Conservation (phyloP, 2,329 filamentous ascomycete species). For the Neonectria ditissima region DNA sequence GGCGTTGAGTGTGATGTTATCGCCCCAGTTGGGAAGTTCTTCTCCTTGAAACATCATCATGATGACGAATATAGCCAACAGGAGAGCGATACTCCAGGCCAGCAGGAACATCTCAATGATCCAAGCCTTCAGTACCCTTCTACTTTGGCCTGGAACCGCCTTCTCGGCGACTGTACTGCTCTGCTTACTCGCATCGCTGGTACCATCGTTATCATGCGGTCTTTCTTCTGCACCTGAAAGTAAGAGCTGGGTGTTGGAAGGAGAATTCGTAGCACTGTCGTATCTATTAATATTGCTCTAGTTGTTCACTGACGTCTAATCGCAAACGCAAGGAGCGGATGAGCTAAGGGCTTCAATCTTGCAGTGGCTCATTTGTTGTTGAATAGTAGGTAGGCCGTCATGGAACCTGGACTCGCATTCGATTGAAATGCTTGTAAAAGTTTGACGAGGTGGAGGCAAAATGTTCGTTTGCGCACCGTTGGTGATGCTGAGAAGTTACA, state of each 20-base stretch:
- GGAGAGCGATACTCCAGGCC: constrained; percentile 8
- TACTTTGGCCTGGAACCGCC: not conserved
- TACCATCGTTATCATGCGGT: not conserved
- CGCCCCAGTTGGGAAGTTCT: not conserved
- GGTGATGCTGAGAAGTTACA: too few species aligned
- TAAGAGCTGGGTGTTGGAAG: not conserved
- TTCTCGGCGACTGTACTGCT: not conserved
- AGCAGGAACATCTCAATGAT: constrained; percentile 6
- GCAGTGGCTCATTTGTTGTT: too few species aligned
- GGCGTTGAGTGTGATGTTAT: constrained; percentile 7
- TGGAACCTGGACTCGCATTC: too few species aligned
- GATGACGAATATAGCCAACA: constrained; percentile 10
- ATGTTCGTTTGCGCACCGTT: too few species aligned
- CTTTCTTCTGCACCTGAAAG: not conserved
- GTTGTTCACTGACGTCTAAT: too few species aligned
- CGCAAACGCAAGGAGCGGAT: too few species aligned
- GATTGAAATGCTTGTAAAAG: too few species aligned
- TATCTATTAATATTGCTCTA: not conserved
- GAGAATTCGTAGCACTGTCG: not conserved
- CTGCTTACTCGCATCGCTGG: not conserved
- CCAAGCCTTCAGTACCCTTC: constrained; percentile 6
- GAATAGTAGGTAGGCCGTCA: too few species aligned
- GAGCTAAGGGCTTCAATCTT: too few species aligned
- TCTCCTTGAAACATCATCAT: not conserved
- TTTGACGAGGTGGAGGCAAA: too few species aligned